phyloP scores from a whole-genome alignment of 306 rosid genomes.

The Cicer chorassanicum region DNA sequence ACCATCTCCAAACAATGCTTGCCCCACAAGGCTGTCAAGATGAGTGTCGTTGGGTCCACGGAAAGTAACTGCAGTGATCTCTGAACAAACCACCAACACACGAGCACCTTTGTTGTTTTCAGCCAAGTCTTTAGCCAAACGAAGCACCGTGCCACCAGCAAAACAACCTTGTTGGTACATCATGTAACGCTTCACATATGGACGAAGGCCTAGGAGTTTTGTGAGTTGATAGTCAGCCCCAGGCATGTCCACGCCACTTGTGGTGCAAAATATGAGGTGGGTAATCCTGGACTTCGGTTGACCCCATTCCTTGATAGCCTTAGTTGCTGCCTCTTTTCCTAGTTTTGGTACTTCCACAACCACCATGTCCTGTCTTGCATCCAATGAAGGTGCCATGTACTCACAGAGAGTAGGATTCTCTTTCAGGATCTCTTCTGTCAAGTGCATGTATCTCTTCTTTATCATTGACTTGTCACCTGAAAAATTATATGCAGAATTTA shows the following conservation, averaged over 20 bases:
- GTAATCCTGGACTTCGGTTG: slow-evolving; percentile 44
- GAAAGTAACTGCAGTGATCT: slow-evolving; percentile 44
- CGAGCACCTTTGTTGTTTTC: slow-evolving; percentile 46
- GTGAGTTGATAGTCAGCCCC: slow-evolving; percentile 52
- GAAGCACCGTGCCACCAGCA: slow-evolving; percentile 45
- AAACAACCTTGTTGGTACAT: slow-evolving; percentile 50
- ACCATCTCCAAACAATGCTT: slow-evolving; percentile 46
- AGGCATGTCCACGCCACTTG: slow-evolving; percentile 50
- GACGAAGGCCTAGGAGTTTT: slow-evolving; percentile 42
- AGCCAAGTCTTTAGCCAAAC: slow-evolving; percentile 46
- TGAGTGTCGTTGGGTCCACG: slow-evolving; percentile 46
- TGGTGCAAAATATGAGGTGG: slow-evolving; percentile 45
- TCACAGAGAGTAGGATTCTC: slow-evolving; percentile 42
- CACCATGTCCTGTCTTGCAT: slow-evolving; percentile 51
- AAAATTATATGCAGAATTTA: background rate
- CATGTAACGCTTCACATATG: slow-evolving; percentile 48
- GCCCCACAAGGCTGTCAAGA: slow-evolving; percentile 47
- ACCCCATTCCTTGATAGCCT: slow-evolving; percentile 48
- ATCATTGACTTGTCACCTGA: slow-evolving; percentile 54
- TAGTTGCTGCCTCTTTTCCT: slow-evolving; percentile 50
- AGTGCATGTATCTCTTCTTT: slow-evolving; percentile 48
- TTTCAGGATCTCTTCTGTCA: slow-evolving; percentile 44
- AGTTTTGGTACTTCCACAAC: slow-evolving; percentile 48
- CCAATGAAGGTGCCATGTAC: slow-evolving; percentile 52
- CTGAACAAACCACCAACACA: slow-evolving; percentile 44